A percentile compares a stretch with the other conserved stretches of the same genome.
phyloP scores from a whole-genome alignment of 2,329 filamentous ascomycete species.

The Lasiodiplodia theobromae region DNA sequence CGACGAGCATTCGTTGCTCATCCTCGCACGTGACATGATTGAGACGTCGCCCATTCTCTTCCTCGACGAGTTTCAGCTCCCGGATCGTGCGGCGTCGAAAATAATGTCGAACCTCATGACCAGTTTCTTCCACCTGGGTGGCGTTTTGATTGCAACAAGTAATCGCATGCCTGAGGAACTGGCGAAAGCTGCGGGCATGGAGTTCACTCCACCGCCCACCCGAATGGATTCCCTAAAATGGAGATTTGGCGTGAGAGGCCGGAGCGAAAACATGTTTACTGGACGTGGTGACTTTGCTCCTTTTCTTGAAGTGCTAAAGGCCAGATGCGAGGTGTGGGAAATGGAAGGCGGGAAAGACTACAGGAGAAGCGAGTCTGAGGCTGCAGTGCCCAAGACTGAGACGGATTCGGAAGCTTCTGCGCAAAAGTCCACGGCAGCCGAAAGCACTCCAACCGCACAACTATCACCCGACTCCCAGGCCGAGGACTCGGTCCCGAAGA shows the following conservation, averaged over 20 bases:
- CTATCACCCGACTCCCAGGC: neutral
- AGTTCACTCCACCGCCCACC: constrained; percentile 65
- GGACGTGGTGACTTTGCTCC: constrained; percentile 73
- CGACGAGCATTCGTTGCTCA: constrained; percentile 73
- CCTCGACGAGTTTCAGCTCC: constrained; percentile 83
- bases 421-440: neutral
- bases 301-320: constrained; percentile 78
- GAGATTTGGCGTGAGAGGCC: constrained; percentile 52
- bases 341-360: constrained; percentile 79
- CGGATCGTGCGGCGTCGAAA: constrained; percentile 78
- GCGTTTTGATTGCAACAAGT: constrained; percentile 79
- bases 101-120: constrained; percentile 81
- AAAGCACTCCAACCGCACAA: neutral
- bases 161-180: constrained; percentile 86
- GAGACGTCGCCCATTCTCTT: constrained; percentile 79
- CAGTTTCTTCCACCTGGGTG: constrained; percentile 81
- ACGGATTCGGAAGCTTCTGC: neutral
- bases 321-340: constrained; percentile 83
- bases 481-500: constrained; percentile 36
- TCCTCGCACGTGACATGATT: constrained; percentile 78
- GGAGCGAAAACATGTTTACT: constrained; percentile 39
- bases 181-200: constrained; percentile 74
- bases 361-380: constrained; percentile 57
- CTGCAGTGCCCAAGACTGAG: neutral
- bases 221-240: constrained; percentile 60